Evolutionary conservation across 495 filamentous ascomycete species (phyloP).

Genomic region (Opeltia flavorubescens): DNA sequence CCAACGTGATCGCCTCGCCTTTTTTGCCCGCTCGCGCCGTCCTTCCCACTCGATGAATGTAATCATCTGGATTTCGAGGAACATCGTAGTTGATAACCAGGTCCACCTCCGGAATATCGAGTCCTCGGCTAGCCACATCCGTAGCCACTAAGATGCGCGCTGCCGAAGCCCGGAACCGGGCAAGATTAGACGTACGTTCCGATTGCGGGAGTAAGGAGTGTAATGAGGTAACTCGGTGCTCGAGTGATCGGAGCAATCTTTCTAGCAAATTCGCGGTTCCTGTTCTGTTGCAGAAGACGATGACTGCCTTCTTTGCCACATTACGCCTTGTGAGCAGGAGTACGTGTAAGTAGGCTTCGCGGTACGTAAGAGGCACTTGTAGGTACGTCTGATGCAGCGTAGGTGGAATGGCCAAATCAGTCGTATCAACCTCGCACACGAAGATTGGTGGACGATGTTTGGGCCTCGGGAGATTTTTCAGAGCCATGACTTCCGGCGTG

Average conservation of each 20-base stretch:
- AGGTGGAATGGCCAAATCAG: constrained; percentile 51
- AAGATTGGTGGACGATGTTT: constrained; percentile 60
- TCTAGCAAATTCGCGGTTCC: constrained; percentile 78
- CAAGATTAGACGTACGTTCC: constrained; percentile 73
- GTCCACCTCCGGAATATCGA: constrained; percentile 87
- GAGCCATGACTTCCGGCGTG: constrained; percentile 75
- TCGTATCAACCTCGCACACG: constrained; percentile 73
- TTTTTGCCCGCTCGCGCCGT: constrained; percentile 79
- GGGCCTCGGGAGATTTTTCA: constrained; percentile 60
- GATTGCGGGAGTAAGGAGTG: constrained; percentile 76
- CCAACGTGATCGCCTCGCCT: constrained; percentile 73
- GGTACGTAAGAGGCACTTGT: constrained; percentile 73
- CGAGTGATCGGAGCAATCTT: constrained; percentile 66
- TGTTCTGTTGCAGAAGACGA: constrained; percentile 93
- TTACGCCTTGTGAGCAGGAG: constrained; percentile 73
- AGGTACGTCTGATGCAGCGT: constrained; percentile 76
- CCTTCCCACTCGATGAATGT: constrained; percentile 89
- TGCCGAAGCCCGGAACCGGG: constrained; percentile 79
- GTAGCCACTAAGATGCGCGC: constrained; percentile 87
- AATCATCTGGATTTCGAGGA: constrained; percentile 89
- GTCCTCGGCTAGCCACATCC: constrained; percentile 87
- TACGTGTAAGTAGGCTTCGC: constrained; percentile 86
- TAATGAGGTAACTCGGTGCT: constrained; percentile 79
- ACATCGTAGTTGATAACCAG: constrained; percentile 93
- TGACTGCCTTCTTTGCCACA: constrained; percentile 47